These are phyloP conservation scores for Apophysomyces elegans DNA, from an alignment of 371 early-diverging fungal genomes.

Conservation along the genomic window DNA sequence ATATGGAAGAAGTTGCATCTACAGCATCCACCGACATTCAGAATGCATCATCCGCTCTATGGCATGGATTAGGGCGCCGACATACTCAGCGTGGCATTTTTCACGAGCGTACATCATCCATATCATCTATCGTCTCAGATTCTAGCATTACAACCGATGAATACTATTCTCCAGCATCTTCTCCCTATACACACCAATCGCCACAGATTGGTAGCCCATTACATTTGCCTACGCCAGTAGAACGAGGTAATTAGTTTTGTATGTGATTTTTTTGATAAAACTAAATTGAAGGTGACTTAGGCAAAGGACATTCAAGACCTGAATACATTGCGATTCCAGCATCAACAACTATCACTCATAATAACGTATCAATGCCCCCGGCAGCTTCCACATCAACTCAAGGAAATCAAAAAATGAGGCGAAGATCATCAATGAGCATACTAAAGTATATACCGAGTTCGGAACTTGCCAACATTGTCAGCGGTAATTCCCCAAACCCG, in stretches of 20 bases:
- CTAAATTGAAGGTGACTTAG: background rate
- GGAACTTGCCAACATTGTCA: constrained; percentile 35
- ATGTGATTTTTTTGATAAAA: background rate
- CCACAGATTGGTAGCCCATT: constrained; percentile 29
- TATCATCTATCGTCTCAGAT: constrained; percentile 31
- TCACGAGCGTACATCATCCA: constrained; percentile 27
- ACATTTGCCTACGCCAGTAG: constrained; percentile 14
- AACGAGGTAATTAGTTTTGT: background rate
- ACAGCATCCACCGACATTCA: constrained; percentile 23
- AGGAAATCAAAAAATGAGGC: constrained; percentile 18
- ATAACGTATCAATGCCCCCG: background rate
- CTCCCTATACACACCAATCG: constrained; percentile 22
- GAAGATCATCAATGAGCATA: constrained; percentile 39
- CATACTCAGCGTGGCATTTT: constrained; percentile 13
- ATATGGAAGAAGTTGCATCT: constrained; percentile 23
- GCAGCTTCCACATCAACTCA: background rate
- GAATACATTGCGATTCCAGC: constrained; percentile 5
- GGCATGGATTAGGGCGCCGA: constrained; percentile 15
- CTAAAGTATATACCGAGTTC: constrained; percentile 30
- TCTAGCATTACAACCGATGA: constrained; percentile 26
- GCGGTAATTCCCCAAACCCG: constrained; percentile 34
- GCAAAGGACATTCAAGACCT: background rate
- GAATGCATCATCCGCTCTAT: constrained; percentile 21
- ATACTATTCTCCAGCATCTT: constrained; percentile 25
- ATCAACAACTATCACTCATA: background rate